A percentile compares a stretch with the other conserved stretches of the same genome.
phyloP scores from a whole-genome alignment of 2,329 filamentous ascomycete species.

The Lachnellula suecica region DNA sequence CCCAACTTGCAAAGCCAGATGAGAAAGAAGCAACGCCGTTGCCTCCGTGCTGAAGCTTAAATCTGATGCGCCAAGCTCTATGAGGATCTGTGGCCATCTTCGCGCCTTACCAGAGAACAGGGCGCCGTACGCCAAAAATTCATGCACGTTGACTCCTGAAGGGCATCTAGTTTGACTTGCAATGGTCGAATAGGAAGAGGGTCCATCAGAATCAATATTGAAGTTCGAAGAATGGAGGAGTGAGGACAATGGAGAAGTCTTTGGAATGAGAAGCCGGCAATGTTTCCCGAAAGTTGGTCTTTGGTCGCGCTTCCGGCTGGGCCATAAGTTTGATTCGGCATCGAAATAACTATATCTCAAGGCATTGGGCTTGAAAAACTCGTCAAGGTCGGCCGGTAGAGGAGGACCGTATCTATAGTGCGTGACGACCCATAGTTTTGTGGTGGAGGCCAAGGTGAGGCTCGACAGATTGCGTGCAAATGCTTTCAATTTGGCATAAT shows the following conservation, averaged over 20 bases:
- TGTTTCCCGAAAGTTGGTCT: slow-evolving; percentile 33
- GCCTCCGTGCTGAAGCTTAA: slow-evolving; percentile 60
- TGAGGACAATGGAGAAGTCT: slow-evolving; percentile 27
- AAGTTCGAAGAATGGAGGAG: slow-evolving; percentile 17
- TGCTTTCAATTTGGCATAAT: slow-evolving; percentile 16
- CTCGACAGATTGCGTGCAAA: slow-evolving; percentile 5
- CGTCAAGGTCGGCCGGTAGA: too few species aligned
- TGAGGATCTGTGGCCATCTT: slow-evolving; percentile 47
- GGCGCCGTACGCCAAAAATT: slow-evolving; percentile 46
- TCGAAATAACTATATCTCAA: slow-evolving; percentile 34
- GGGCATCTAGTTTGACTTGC: slow-evolving; percentile 48
- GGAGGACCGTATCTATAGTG: too few species aligned
- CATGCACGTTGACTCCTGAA: slow-evolving; percentile 42
- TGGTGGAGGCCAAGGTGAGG: slow-evolving; percentile 32
- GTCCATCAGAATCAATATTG: slow-evolving; percentile 25
- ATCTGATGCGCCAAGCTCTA: slow-evolving; percentile 50
- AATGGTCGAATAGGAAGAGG: slow-evolving; percentile 41
- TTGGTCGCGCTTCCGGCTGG: too few species aligned
- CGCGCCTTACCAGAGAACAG: slow-evolving; percentile 42
- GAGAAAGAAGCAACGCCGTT: slow-evolving; percentile 47
- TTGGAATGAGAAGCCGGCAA: slow-evolving; percentile 35
- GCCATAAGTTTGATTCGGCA: slow-evolving; percentile 6
- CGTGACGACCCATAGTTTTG: slow-evolving; percentile 33
- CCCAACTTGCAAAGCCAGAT: slow-evolving; percentile 55
- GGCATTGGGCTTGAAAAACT: slow-evolving; percentile 30